Percentiles rank a stretch among this genome's conserved stretches.
Conservation (phyloP, 2,329 filamentous ascomycete species). For the Pseudocercospora ulei region DNA sequence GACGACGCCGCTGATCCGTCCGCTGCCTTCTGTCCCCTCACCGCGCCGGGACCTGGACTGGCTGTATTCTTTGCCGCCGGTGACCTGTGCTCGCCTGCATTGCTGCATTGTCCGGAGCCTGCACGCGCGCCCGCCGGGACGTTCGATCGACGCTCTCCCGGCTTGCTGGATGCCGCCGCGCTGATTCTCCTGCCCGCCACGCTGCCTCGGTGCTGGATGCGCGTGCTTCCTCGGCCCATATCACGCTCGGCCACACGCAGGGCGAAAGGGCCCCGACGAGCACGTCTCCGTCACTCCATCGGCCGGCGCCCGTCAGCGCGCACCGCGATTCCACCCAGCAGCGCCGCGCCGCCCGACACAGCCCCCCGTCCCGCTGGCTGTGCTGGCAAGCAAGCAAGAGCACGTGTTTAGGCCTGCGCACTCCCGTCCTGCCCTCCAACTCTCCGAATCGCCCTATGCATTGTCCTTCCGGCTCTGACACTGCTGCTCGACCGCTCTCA, state of each 20-base stretch:
- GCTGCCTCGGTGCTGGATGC: not conserved
- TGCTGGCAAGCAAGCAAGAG: slow-evolving; percentile 9
- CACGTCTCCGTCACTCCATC: no score
- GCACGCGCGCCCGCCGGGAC: slow-evolving; percentile 2
- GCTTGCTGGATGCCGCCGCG: slow-evolving; percentile 8
- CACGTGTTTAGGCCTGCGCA: slow-evolving; percentile 17
- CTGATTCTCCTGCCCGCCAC: slow-evolving; percentile 1
- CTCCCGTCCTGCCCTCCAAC: not conserved
- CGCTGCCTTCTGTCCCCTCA: not conserved
- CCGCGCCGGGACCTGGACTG: not conserved
- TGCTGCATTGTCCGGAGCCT: no score
- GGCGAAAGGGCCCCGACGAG: no score
- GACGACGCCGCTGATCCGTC: slow-evolving; percentile 1
- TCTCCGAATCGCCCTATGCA: slow-evolving; percentile 25
- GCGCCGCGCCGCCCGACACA: not conserved
- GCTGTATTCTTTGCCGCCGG: not conserved
- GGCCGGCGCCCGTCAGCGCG: not conserved
- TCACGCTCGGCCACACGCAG: not conserved
- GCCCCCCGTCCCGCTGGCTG: not conserved
- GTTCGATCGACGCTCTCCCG: slow-evolving; percentile 11
- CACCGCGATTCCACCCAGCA: not conserved
- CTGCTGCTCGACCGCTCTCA: slow-evolving; percentile 28
- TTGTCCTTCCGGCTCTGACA: slow-evolving; percentile 22
- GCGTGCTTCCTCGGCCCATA: slow-evolving; percentile 4
- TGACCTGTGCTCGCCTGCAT: not conserved